Evolutionary conservation across 1,139 yeast genomes (phyloP).

Genomic region (Magnusiomyces fungicola): DNA sequence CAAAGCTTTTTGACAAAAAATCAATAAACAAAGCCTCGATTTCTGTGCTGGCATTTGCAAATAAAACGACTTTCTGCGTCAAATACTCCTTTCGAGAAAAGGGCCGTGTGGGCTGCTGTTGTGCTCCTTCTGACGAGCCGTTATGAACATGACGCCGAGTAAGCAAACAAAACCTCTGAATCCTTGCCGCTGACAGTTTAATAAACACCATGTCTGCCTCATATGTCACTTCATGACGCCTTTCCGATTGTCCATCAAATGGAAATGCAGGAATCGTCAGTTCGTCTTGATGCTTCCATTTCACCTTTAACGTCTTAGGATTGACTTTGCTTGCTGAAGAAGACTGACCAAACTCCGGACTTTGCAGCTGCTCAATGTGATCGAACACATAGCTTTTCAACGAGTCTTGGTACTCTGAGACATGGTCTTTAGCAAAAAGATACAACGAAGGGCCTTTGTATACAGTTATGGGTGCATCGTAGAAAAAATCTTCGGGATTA

Average conservation of each 20-base stretch:
- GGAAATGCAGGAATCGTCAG: not conserved
- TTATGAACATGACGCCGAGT: not conserved
- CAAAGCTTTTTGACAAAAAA: not conserved
- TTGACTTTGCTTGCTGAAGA: not conserved
- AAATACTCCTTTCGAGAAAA: not conserved
- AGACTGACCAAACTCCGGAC: not conserved
- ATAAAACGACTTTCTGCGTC: not conserved
- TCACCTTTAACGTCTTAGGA: not conserved
- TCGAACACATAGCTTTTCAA: not conserved
- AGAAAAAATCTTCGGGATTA: not conserved
- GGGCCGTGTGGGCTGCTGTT: too few relatives aligned
- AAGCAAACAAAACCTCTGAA: not conserved
- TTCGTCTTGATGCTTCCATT: not conserved
- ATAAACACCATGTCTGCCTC: slow-evolving; percentile 1
- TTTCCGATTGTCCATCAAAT: not conserved
- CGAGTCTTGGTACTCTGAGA: slow-evolving; percentile 1
- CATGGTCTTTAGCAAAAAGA: not conserved
- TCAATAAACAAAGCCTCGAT: not conserved
- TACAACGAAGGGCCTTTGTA: slow-evolving; percentile 1
- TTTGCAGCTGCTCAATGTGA: not conserved
- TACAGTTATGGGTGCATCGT: slow-evolving; percentile 1
- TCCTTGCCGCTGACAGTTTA: not conserved
- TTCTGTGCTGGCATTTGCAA: not conserved
- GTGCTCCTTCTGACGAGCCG: too few relatives aligned
- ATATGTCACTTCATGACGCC: not conserved